phyloP scores from a whole-genome alignment of 257 asterid species.

The Galeopsis tetrahit region DNA sequence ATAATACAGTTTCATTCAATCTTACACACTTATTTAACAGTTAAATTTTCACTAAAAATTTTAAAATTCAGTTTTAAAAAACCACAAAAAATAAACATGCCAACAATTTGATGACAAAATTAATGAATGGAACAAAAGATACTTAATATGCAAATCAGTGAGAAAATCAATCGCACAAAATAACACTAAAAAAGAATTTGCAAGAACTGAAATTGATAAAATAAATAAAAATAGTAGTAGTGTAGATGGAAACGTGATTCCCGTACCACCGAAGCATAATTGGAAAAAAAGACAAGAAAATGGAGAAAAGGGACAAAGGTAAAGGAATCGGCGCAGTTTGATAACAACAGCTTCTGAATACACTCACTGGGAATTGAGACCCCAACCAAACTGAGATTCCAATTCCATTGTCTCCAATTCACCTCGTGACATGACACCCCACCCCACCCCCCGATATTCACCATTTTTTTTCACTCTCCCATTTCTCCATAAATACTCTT shows the following conservation, averaged over 20 bases:
- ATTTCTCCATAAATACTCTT: constrained; percentile 32
- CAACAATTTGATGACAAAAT: no score
- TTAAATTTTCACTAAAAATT: no score
- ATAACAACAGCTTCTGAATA: constrained; percentile 50
- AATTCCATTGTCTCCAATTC: constrained; percentile 47
- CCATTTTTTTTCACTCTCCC: constrained; percentile 40
- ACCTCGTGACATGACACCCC: constrained; percentile 66
- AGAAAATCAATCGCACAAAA: no score
- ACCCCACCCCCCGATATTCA: constrained; percentile 45
- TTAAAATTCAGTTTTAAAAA: no score
- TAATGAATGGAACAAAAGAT: no score
- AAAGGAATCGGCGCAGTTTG: constrained; percentile 75
- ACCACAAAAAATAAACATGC: no score
- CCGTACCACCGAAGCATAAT: constrained; percentile 43
- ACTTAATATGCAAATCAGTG: no score
- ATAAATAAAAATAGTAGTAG: no score
- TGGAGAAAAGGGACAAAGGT: constrained; percentile 49
- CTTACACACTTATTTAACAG: no score
- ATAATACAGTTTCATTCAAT: no score
- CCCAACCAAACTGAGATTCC: constrained; percentile 66
- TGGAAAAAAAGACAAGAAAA: constrained; percentile 37
- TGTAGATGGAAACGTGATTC: constrained; percentile 33
- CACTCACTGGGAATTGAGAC: constrained; percentile 49
- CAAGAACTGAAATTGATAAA: no score
- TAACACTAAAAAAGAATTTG: no score